Evolutionary conservation across 768 basidiomycete genomes (phyloP), one percentile per base, ranked within the genome.

Genomic region (Termitomyces bulborhizus): DNA sequence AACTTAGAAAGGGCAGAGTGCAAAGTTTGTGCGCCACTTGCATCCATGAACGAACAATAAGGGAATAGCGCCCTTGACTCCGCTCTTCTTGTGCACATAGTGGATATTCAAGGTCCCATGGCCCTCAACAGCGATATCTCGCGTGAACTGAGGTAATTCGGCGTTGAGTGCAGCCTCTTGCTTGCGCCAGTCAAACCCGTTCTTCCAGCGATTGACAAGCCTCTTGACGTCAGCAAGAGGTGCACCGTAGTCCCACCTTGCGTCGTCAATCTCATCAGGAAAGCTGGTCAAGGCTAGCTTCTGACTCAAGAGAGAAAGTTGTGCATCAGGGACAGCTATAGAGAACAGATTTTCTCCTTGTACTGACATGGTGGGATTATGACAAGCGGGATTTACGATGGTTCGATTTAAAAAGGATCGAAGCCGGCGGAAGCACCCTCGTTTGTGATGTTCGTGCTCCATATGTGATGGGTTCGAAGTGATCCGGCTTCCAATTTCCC

Each of bases 21-120:
- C 21, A 5, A 39, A 6, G 12, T 15, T 5, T 27, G 15, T 15
- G 15, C 6, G 11, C 11, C 3, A 67, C 72, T 56, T 52, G 72
- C 82, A 85, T 27, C 83, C 83, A 58, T 85, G 83, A 12, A 81
- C 69, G 52, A 72, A 73, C 40, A 72, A 42, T 45, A 74, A 51
- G 18, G 73, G 73, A 18, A 85, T 79, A 0, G 83, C 82, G 27
- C 70, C 66, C 5, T 55, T 57, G 0, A 71, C 58, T 12, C 53
- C 51, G 59, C 83, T 83, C 65, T 69, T 74, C 66, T 81, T 71
- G 62, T 85, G 84, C 6, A 84, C 73, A 54, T 81, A 86, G 59
- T 86, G 84, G 1, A 85, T 74, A 29, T 71, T 67, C 45, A 78
- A 55, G 0, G 64, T 59, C 0, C 75, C 81, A 54, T 75, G 74